Evolutionary conservation across 1,284 basidiomycete genomes (phyloP), one percentile per base, ranked within the genome.

Genomic region (Porogramme epimiltina): DNA sequence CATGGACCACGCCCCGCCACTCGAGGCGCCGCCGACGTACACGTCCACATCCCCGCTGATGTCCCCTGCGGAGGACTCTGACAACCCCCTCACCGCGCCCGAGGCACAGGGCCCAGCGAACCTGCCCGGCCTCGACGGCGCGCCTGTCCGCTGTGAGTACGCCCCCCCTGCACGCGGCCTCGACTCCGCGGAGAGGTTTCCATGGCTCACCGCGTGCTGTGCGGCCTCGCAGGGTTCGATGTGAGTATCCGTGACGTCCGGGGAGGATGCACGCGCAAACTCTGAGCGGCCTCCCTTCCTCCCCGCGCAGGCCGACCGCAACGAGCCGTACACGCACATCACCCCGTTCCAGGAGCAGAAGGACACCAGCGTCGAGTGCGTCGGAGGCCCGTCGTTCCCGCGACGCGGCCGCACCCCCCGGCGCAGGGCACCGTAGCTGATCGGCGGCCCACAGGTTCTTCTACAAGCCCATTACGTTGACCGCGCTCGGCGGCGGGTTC

Each of bases 321-420:
- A 84, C 43, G 89, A 92, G 67, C 63, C 89, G 10, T 92, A 92
- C 65, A 91, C 89, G 19, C 79, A 82, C 50, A 92, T 89, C 62
- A 76, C 78, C 45, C 89, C 89, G 23, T 92, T 92, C 66, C 87
- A 91, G 67, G 88, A 91, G 73, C 83, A 78, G 64, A 78, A 84
- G 68, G 89, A 92, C 65, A 89, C 90, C 19, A 89, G 82, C 58
- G 78, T 92, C 56, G 90, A 91, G 89, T 90, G 62, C 62, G 84
- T 75, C 45, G 13, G 9, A 6, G 13, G 6, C 22, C 19, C 37
- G 41, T 50, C 45, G 24, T 28, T 19, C 22, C 10, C 37, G 28
- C 26, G 54, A 55, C 19, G 50, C 39, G 24, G 36, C 40, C 25
- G 26, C 26, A 9, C 3, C 34, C 25, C 16, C 11, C 36, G 15